Evolutionary conservation across 2,329 filamentous ascomycete genomes (phyloP).

Genomic region (Capronia americana): DNA sequence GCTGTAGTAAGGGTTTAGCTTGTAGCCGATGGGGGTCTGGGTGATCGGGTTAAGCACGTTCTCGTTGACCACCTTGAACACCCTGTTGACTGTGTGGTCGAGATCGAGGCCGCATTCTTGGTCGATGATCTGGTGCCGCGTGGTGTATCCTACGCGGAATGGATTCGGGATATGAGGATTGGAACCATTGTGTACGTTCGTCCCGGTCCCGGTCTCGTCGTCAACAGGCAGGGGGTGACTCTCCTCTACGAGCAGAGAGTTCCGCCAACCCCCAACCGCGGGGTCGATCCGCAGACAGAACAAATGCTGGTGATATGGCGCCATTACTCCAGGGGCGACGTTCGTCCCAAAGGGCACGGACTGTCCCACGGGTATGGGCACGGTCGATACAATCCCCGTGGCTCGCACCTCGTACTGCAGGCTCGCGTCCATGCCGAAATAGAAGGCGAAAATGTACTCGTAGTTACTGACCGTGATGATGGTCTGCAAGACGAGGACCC

Average conservation of each 20-base stretch:
- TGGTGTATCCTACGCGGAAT: slow-evolving; percentile 59
- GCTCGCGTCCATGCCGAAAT: slow-evolving; percentile 51
- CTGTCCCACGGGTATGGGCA: slow-evolving; percentile 46
- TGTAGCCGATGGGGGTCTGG: slow-evolving; percentile 61
- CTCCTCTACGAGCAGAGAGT: slow-evolving; percentile 59
- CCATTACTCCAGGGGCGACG: slow-evolving; percentile 51
- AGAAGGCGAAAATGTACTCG: slow-evolving; percentile 54
- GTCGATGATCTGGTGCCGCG: slow-evolving; percentile 54
- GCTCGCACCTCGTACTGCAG: slow-evolving; percentile 53
- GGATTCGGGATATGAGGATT: slow-evolving; percentile 52
- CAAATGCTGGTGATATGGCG: slow-evolving; percentile 54
- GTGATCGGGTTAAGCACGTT: slow-evolving; percentile 61
- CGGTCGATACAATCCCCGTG: slow-evolving; percentile 55
- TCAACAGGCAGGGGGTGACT: slow-evolving; percentile 64
- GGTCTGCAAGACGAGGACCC: slow-evolving; percentile 48
- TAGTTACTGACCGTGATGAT: slow-evolving; percentile 54
- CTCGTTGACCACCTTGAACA: slow-evolving; percentile 65
- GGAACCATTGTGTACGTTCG: too few species aligned
- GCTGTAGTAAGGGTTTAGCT: slow-evolving; percentile 62
- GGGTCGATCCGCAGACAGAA: slow-evolving; percentile 55
- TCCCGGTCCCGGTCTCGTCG: slow-evolving; percentile 40
- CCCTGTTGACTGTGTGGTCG: slow-evolving; percentile 55
- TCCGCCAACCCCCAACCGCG: slow-evolving; percentile 48
- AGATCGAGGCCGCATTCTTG: slow-evolving; percentile 57
- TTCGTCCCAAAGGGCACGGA: slow-evolving; percentile 49